These are phyloP conservation scores for Castanopsis chinensis DNA, from an alignment of 306 rosid species.

Conservation along the genomic window DNA sequence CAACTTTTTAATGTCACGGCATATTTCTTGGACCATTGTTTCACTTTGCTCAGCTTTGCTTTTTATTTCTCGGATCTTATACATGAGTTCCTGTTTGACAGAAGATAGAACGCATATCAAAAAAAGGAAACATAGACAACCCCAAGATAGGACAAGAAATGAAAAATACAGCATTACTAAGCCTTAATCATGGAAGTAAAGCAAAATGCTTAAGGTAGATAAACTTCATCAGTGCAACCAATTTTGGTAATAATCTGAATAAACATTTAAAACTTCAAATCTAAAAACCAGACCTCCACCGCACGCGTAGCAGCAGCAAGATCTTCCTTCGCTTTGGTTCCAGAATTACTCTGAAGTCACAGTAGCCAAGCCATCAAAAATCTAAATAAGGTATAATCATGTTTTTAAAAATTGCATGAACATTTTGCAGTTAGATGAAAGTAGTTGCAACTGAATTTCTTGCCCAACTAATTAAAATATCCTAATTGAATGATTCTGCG, in stretches of 20 bases:
- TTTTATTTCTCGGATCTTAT: conserved; percentile 90
- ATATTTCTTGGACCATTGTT: conserved; percentile 97
- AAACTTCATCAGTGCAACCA: not conserved
- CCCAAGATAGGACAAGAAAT: not conserved
- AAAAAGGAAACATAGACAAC: not conserved
- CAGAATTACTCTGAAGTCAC: conserved; percentile 86
- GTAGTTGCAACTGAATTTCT: not conserved
- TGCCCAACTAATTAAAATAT: not conserved
- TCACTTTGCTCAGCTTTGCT: conserved; percentile 97
- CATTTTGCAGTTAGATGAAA: not conserved
- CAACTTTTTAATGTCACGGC: conserved; percentile 94
- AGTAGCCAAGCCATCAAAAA: conserved; percentile 29
- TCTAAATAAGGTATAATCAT: not conserved
- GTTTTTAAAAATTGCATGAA: not conserved
- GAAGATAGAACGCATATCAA: conserved; percentile 6
- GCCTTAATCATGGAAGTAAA: not conserved
- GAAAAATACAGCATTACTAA: conserved; percentile 9
- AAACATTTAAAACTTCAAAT: not conserved
- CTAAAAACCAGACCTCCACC: conserved; percentile 59
- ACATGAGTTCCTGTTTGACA: conserved; percentile 85
- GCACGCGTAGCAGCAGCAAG: conserved; percentile 96
- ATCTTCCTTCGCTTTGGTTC: conserved; percentile 96
- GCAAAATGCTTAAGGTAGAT: not conserved
- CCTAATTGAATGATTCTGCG: not conserved
- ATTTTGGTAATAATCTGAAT: conserved; percentile 1